phyloP scores from a whole-genome alignment of 1,139 yeast genomes.

The Saccharomycopsis hybrid region DNA sequence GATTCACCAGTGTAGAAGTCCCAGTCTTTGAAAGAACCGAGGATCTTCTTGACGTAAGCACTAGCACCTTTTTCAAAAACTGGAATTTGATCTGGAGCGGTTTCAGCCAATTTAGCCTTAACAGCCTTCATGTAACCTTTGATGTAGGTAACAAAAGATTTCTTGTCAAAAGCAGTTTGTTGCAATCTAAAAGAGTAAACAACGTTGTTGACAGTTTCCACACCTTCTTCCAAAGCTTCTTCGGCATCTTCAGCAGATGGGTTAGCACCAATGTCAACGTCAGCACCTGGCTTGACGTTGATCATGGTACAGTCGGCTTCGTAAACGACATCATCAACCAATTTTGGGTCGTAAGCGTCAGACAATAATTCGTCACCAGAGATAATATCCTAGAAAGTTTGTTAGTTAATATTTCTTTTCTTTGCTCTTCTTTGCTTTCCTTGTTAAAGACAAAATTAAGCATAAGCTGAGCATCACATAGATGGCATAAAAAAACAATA shows the following conservation, averaged over 20 bases:
- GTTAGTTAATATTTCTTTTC: neutral
- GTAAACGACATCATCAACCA: constrained; percentile 84
- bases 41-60: constrained; percentile 89
- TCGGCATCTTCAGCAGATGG: constrained; percentile 96
- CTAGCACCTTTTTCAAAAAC: constrained; percentile 95
- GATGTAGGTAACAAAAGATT: constrained; percentile 90
- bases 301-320: constrained; percentile 97
- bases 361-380: constrained; percentile 96
- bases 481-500: neutral
- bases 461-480: neutral
- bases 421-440: neutral
- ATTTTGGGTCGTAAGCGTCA: constrained; percentile 87
- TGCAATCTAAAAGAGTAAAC: constrained; percentile 98
- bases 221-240: constrained; percentile 77
- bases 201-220: constrained; percentile 92
- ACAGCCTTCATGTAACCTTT: constrained; percentile 98
- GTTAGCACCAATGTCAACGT: constrained; percentile 98
- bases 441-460: neutral
- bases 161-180: constrained; percentile 93
- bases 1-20: constrained; percentile 99
- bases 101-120: constrained; percentile 83
- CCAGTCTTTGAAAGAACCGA: constrained; percentile 96
- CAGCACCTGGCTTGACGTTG: constrained; percentile 74
- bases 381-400: constrained; percentile 59
- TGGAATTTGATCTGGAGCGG: constrained; percentile 79